Conservation (phyloP, 2,329 filamentous ascomycete species). For the Sporothrix humicola region DNA sequence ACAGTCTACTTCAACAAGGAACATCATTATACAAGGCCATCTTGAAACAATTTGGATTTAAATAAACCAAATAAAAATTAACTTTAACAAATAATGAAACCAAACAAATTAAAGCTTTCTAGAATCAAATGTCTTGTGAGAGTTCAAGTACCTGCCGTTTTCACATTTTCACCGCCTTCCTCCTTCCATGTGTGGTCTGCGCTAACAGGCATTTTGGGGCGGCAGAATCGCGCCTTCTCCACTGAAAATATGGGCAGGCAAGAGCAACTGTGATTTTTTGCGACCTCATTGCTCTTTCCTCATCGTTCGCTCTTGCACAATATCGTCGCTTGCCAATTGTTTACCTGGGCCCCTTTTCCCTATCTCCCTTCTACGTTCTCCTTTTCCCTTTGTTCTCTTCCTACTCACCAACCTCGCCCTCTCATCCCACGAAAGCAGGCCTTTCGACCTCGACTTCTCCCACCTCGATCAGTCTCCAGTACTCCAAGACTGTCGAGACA, state of each 20-base stretch:
- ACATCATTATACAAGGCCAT: no score
- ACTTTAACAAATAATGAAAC: no score
- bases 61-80: neutral
- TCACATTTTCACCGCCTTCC: conserved; percentile 18
- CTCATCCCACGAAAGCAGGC: conserved; percentile 1
- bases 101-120: no score
- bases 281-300: conserved; percentile 4
- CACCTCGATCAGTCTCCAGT: neutral
- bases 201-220: neutral
- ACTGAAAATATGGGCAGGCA: conserved; percentile 28
- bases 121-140: neutral
- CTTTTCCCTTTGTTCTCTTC: neutral
- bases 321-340: neutral
- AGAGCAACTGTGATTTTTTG: conserved; percentile 20
- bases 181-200: neutral
- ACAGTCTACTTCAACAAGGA: no score
- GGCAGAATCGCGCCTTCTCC: conserved; percentile 27
- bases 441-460: neutral
- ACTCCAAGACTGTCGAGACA: neutral
- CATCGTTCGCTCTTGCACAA: neutral
- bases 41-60: no score
- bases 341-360: neutral
- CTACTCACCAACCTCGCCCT: neutral
- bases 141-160: neutral
- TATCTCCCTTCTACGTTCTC: neutral